A percentile compares a stretch with the other conserved stretches of the same genome.
phyloP scores from a whole-genome alignment of 176 grass and related monocot genomes.

The Secale cereale region DNA sequence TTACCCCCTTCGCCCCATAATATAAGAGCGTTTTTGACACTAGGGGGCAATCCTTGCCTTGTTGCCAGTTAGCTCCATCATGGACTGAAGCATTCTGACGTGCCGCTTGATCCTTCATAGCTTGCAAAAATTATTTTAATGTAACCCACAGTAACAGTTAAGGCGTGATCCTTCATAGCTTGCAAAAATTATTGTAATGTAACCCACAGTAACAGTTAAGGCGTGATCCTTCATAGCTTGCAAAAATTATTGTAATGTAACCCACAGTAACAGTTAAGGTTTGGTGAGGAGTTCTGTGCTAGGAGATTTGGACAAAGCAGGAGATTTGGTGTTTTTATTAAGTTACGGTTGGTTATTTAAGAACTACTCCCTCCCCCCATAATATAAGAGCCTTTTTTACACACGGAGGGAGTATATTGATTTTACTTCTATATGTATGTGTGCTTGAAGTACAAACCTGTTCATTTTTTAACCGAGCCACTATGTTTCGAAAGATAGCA shows the following conservation, averaged over 20 bases:
- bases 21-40: too few relatives aligned
- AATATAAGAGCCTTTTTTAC: too few relatives aligned
- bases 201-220: background rate
- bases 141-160: too few relatives aligned
- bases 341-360: background rate
- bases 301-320: background rate
- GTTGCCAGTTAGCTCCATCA: background rate
- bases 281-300: background rate
- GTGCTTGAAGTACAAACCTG: background rate
- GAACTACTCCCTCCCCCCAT: too few relatives aligned
- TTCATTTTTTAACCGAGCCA: background rate
- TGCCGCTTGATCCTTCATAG: too few relatives aligned
- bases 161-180: background rate
- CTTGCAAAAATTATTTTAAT: too few relatives aligned
- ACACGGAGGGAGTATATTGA: too few relatives aligned
- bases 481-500: background rate
- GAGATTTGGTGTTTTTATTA: background rate
- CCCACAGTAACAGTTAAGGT: too few relatives aligned
- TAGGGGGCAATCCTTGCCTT: background rate
- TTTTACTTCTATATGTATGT: constrained; percentile 2
- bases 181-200: background rate
- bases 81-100: background rate
- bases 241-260: too few relatives aligned
- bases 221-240: too few relatives aligned
- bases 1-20: too few relatives aligned